Percentiles rank a stretch among this genome's conserved stretches.
Evolutionary conservation across 768 basidiomycete genomes (phyloP).

Genomic region (Coprinellus micaceus): DNA sequence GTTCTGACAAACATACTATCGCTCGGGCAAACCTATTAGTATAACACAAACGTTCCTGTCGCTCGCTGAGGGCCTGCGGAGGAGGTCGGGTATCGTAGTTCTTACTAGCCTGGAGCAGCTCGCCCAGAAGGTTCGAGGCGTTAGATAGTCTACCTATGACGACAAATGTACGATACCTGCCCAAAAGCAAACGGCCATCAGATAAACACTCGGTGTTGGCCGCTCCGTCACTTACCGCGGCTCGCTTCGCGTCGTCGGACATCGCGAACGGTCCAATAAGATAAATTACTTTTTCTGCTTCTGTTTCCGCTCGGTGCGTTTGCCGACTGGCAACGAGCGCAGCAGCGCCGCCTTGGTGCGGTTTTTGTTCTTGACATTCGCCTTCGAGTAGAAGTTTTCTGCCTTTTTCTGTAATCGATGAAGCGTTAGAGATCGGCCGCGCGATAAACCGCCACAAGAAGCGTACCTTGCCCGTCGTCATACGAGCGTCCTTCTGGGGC

Average conservation of each 20-base stretch:
- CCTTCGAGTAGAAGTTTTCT: conserved; percentile 80
- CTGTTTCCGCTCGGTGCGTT: conserved; percentile 35
- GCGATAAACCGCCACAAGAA: background rate
- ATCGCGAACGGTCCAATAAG: background rate
- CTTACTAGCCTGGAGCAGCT: background rate
- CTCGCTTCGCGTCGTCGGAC: background rate
- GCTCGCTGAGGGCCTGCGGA: background rate
- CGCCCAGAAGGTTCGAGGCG: conserved; percentile 7
- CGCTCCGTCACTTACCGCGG: conserved; percentile 4
- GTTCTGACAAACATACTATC: conserved; percentile 1
- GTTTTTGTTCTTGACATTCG: conserved; percentile 88
- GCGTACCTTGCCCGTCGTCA: conserved; percentile 89
- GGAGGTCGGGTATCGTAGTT: background rate
- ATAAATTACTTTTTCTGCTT: conserved; percentile 19
- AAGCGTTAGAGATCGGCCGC: background rate
- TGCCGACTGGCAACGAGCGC: conserved; percentile 53
- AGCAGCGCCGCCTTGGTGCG: conserved; percentile 60
- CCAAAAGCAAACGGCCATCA: conserved; percentile 6
- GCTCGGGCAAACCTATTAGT: background rate
- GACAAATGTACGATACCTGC: background rate
- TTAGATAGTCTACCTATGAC: conserved; percentile 3
- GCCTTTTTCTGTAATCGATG: conserved; percentile 64
- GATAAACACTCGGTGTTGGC: background rate
- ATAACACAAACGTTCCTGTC: background rate
- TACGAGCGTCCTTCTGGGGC: conserved; percentile 61